phyloP scores from a whole-genome alignment of 345 rosid species.

The Lenwebbia sp. region DNA sequence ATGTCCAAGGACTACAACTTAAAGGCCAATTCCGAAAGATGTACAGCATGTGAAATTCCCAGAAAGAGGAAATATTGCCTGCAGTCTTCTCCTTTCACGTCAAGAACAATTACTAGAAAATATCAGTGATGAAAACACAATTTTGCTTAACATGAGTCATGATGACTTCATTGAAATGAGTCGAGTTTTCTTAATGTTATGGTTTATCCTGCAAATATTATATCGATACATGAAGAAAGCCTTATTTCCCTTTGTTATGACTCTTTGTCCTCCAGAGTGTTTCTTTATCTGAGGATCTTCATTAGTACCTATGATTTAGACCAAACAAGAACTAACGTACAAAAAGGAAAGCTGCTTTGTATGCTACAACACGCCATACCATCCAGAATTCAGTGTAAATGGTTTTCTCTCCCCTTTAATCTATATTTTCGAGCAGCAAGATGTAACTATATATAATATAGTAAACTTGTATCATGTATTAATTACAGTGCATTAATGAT shows the following conservation, averaged over 20 bases:
- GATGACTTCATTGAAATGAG: background rate
- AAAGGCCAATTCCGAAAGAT: background rate
- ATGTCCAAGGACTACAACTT: background rate
- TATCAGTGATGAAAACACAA: background rate
- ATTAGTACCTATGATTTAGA: background rate
- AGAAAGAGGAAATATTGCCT: background rate
- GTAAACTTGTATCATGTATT: background rate
- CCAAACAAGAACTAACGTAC: background rate
- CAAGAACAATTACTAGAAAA: background rate
- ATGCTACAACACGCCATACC: background rate
- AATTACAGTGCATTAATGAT: background rate
- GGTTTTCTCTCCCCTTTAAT: background rate
- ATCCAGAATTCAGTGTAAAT: background rate
- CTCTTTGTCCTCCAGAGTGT: background rate
- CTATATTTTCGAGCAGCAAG: background rate
- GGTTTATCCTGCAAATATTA: background rate
- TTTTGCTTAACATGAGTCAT: background rate
- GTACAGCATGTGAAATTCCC: background rate
- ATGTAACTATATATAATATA: no score
- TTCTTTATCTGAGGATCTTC: background rate
- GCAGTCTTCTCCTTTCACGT: background rate
- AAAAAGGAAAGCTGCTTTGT: background rate
- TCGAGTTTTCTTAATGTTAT: background rate
- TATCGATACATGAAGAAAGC: no score
- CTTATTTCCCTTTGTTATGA: background rate